A percentile compares a stretch with the other conserved stretches of the same genome.
phyloP scores from a whole-genome alignment of 495 filamentous ascomycete genomes.

The Podospora appendiculata region DNA sequence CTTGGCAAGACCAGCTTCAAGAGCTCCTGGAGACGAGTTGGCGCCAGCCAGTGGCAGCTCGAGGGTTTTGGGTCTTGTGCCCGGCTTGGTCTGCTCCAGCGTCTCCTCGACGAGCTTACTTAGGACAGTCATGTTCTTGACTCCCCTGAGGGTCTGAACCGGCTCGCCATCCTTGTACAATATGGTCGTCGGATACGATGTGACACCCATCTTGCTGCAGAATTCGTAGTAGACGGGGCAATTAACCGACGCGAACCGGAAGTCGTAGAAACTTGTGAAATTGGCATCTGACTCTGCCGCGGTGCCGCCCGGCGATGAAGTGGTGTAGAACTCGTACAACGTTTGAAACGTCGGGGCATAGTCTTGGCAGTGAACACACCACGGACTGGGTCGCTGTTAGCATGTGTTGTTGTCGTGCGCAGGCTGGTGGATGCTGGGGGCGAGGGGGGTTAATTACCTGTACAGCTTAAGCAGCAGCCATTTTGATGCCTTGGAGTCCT shows the following conservation, averaged over 20 bases:
- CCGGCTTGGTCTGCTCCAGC: conserved; percentile 71
- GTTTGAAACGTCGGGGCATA: conserved; percentile 87
- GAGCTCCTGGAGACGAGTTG: conserved; percentile 1
- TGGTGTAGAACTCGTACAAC: conserved; percentile 93
- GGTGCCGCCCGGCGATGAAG: conserved; percentile 56
- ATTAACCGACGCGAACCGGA: conserved; percentile 80
- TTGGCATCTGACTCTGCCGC: conserved; percentile 20
- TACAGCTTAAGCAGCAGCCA: conserved; percentile 43
- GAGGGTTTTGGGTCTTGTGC: conserved; percentile 56
- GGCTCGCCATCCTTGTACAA: conserved; percentile 76
- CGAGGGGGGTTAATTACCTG: conserved; percentile 32
- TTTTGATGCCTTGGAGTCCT: conserved; percentile 29
- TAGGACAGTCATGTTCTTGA: conserved; percentile 51
- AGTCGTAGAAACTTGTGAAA: conserved; percentile 73
- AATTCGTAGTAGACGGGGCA: conserved; percentile 72
- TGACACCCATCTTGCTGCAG: conserved; percentile 58
- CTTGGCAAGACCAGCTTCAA: conserved; percentile 3
- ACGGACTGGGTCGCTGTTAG: conserved; percentile 31
- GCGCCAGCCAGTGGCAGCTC: conserved; percentile 33
- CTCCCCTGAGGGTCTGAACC: conserved; percentile 52
- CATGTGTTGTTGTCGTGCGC: not conserved
- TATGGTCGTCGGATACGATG: conserved; percentile 64
- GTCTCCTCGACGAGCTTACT: conserved; percentile 66
- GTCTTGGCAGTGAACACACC: conserved; percentile 70
- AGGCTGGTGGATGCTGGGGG: conserved; percentile 3